Conservation (phyloP, 2,329 filamentous ascomycete species). For the Phialophora macrospora region DNA sequence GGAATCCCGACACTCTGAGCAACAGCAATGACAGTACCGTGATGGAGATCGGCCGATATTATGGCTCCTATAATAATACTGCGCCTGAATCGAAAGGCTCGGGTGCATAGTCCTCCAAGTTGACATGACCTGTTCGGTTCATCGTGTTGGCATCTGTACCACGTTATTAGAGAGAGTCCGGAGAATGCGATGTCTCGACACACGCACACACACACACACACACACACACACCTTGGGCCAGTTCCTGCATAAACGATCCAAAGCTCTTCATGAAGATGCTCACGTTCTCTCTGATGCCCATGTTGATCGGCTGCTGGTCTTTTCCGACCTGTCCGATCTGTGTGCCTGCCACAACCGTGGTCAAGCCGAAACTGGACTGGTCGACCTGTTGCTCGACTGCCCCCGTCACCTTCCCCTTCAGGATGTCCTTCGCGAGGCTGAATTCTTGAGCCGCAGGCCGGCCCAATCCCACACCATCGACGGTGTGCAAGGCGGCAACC, state of each 20-base stretch:
- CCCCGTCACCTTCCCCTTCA: constrained; percentile 47
- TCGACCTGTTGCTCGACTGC: constrained; percentile 49
- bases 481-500: constrained; percentile 59
- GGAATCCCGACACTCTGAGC: no score
- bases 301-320: constrained; percentile 55
- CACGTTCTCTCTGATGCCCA: constrained; percentile 11
- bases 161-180: constrained; percentile 1
- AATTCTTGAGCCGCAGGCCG: constrained; percentile 60
- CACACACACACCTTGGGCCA: constrained; percentile 7
- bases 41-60: not conserved
- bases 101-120: constrained; percentile 12
- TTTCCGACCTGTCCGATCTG: constrained; percentile 61
- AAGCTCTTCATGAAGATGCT: constrained; percentile 12
- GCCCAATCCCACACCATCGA: constrained; percentile 65
- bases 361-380: constrained; percentile 58
- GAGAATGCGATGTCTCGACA: not conserved
- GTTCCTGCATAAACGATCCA: constrained; percentile 7
- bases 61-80: not conserved
- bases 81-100: not conserved
- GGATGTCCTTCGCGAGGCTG: constrained; percentile 39
- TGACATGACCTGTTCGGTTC: constrained; percentile 6
- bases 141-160: constrained; percentile 9
- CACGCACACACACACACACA: no score
- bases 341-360: constrained; percentile 54
- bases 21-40: not conserved